These are phyloP conservation scores for Ramicandelaber brevisporus DNA, from an alignment of 192 early-diverging fungal genomes.

Conservation along the genomic window DNA sequence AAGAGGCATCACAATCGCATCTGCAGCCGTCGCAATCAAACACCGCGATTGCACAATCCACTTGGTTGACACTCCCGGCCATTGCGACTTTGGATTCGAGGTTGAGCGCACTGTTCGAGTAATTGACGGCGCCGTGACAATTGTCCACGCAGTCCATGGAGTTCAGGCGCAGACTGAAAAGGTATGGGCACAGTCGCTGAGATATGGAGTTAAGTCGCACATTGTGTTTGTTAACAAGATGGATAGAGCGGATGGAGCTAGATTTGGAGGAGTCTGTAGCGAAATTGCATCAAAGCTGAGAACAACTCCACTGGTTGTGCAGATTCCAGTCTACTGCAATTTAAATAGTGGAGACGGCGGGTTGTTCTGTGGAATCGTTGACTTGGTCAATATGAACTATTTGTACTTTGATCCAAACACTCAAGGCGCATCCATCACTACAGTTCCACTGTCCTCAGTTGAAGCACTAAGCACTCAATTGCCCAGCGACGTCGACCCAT, in stretches of 20 bases:
- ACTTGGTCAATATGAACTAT: slow-evolving; percentile 45
- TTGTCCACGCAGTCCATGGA: slow-evolving; percentile 85
- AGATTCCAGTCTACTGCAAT: slow-evolving; percentile 26
- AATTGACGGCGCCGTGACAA: slow-evolving; percentile 78
- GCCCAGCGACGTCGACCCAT: too few relatives aligned
- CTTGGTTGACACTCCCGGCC: slow-evolving; percentile 89
- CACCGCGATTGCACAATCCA: slow-evolving; percentile 54
- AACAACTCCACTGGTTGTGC: slow-evolving; percentile 36
- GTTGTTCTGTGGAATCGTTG: slow-evolving; percentile 35
- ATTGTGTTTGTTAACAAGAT: slow-evolving; percentile 91
- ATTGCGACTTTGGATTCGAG: slow-evolving; percentile 90
- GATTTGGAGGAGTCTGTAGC: slow-evolving; percentile 4
- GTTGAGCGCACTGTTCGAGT: slow-evolving; percentile 78
- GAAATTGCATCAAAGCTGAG: slow-evolving; percentile 29
- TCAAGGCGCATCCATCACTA: slow-evolving; percentile 14
- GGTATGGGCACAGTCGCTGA: slow-evolving; percentile 70
- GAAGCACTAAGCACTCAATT: too few relatives aligned
- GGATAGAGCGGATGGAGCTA: slow-evolving; percentile 56
- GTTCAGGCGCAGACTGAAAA: slow-evolving; percentile 96
- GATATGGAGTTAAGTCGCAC: slow-evolving; percentile 55
- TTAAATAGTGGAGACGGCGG: slow-evolving; percentile 13
- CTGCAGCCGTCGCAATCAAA: slow-evolving; percentile 73
- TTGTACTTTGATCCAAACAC: slow-evolving; percentile 27
- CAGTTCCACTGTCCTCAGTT: slow-evolving; percentile 11
- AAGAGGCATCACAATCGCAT: slow-evolving; percentile 83